phyloP scores from a whole-genome alignment of 768 basidiomycete genomes.

The Lanmaoa rubissima region DNA sequence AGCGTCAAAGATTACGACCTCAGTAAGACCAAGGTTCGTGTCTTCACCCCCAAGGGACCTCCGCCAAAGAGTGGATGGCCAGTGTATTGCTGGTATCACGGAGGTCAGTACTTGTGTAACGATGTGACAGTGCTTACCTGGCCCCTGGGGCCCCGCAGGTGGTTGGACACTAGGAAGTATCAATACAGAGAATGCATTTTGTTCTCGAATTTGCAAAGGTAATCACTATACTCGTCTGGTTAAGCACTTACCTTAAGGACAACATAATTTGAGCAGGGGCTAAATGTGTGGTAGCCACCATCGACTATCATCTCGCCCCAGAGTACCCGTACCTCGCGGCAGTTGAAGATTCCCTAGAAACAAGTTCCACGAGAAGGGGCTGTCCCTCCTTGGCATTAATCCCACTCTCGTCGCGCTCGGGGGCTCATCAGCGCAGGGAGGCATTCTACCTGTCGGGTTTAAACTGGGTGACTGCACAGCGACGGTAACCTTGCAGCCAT shows the following conservation, averaged over 20 bases:
- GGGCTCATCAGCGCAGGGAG: conserved; percentile 63
- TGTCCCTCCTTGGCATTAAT: conserved; percentile 47
- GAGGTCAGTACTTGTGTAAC: conserved; percentile 42
- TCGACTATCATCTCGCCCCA: conserved; percentile 35
- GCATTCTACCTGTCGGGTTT: neutral
- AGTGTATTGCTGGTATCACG: conserved; percentile 71
- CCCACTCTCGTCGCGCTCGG: conserved; percentile 59
- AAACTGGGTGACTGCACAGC: conserved; percentile 34
- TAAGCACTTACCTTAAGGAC: neutral
- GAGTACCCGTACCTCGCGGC: conserved; percentile 35
- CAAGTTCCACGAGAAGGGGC: conserved; percentile 43
- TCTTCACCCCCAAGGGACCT: conserved; percentile 56
- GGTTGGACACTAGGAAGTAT: conserved; percentile 79
- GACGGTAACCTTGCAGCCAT: conserved; percentile 73
- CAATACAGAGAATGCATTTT: conserved; percentile 56
- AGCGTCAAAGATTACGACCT: conserved; percentile 51
- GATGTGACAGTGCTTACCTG: neutral
- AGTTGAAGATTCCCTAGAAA: conserved; percentile 34
- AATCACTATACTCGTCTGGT: neutral
- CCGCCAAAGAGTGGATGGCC: conserved; percentile 63
- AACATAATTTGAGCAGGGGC: conserved; percentile 16
- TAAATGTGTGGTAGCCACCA: conserved; percentile 34
- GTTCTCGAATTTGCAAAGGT: conserved; percentile 34
- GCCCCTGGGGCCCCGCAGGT: conserved; percentile 45
- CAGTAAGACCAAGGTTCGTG: conserved; percentile 53